phyloP scores from a whole-genome alignment of 257 asterid genomes.

The Prunella vulgaris region DNA sequence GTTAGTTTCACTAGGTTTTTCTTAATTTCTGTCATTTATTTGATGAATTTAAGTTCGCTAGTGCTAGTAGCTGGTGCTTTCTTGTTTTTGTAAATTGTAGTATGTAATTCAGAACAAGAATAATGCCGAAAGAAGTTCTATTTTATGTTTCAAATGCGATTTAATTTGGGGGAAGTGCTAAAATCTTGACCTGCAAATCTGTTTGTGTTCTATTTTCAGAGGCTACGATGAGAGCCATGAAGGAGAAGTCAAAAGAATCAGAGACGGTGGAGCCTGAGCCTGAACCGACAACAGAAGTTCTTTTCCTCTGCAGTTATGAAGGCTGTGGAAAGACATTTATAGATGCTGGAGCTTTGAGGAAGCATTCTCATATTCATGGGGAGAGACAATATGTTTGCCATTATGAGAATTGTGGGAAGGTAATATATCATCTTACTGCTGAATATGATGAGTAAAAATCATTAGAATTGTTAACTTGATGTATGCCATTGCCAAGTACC shows the following conservation, averaged over 20 bases:
- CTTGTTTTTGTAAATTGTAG: not conserved
- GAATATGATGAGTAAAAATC: not conserved
- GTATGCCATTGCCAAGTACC: not conserved
- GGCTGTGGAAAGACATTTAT: slow-evolving; percentile 98
- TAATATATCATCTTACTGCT: not conserved
- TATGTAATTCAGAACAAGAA: not conserved
- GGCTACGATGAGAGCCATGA: slow-evolving; percentile 59
- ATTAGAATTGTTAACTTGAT: not conserved
- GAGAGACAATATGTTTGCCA: slow-evolving; percentile 95
- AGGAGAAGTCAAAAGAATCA: slow-evolving; percentile 62
- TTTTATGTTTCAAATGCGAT: not conserved
- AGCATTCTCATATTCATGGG: slow-evolving; percentile 97
- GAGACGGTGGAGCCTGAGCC: slow-evolving; percentile 73
- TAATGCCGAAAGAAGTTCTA: not conserved
- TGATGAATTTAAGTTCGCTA: not conserved
- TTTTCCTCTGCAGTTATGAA: slow-evolving; percentile 93
- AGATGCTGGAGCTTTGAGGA: slow-evolving; percentile 95
- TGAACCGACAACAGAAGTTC: slow-evolving; percentile 94
- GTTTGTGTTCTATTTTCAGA: slow-evolving; percentile 39
- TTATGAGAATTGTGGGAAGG: slow-evolving; percentile 51
- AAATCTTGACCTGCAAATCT: slow-evolving; percentile 18
- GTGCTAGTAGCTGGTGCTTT: not conserved
- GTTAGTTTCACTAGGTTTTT: slow-evolving; percentile 37
- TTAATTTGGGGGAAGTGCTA: not conserved
- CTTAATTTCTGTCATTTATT: not conserved